Evolutionary conservation across 768 basidiomycete species (phyloP), one percentile per base, ranked within the genome.

Genomic region (Tulasnella sp.): DNA sequence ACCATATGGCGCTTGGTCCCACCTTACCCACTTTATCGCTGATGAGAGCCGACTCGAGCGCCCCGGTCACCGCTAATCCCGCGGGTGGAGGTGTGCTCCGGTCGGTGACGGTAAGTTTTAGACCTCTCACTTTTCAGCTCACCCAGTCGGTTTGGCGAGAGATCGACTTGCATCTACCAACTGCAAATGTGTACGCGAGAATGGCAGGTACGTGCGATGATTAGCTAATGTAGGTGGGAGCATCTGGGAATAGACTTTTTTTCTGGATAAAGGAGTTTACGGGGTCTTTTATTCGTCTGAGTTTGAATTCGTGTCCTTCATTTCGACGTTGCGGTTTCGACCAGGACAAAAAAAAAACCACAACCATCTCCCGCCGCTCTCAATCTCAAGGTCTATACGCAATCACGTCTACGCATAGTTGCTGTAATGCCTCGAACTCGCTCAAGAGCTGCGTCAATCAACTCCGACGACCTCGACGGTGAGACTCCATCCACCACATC

Each of bases 401-500:
- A 73, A 36, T 74, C n/a, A 48, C 38, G n/a, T 74, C 39, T 16
- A 14, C 7, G 0, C 19, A 36, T 9, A 2, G 19, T 9, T 21
- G 3, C 71, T 34, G 10, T 0, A 16, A 75, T 75, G 75, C 75
- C 75, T 31, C 39, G 75, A 48, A 75, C 75, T 44, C 75, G 75
- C 27, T 36, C 78, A 39, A 79, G 46, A 79, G 71, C 71, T 24
- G 71, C 71, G 2, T 79, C 78, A 40, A 21, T 74, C 36, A 40
- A 40, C 27, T 79, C 78, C 3, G 73, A 74, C 71, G 78, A 79
- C 78, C 56, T 79, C 38, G 78, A 79, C 71, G 73, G 34, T 14
- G 78, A 77, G 16, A 39, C 46, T n/a, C 40, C 40, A 3, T 71
- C 78, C 73, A 46, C 78, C 71, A 74, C 46, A 31, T 44, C 42